Percentiles rank a stretch among this genome's conserved stretches.
Conservation (phyloP, 1,284 basidiomycete species). For the Sutorius eximius region DNA sequence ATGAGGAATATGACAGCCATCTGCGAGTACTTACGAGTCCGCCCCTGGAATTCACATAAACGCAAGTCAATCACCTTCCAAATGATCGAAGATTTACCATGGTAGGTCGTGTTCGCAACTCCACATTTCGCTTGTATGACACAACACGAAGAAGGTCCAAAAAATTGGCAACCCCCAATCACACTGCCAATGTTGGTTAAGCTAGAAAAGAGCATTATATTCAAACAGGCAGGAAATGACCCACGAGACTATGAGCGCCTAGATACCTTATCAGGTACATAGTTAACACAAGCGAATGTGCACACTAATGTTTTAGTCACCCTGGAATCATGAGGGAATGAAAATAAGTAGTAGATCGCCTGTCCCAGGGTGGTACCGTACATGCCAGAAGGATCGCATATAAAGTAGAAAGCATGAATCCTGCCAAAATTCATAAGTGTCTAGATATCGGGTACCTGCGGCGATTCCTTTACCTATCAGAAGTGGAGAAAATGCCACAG, state of each 20-base stretch:
- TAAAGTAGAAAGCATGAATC: not conserved
- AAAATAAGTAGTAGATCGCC: not conserved
- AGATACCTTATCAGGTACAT: not conserved
- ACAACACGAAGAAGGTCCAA: not conserved
- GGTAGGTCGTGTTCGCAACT: not conserved
- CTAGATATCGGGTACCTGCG: not conserved
- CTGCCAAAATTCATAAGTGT: not conserved
- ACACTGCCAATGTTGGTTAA: not conserved
- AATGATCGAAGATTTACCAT: not conserved
- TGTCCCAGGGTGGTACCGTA: not conserved
- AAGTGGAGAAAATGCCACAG: not conserved
- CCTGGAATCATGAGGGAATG: not conserved
- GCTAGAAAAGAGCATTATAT: not conserved
- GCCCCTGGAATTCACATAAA: not conserved
- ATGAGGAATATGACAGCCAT: not conserved
- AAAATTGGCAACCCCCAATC: not conserved
- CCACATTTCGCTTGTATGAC: not conserved
- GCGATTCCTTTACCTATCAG: not conserved
- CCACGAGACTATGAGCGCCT: not conserved
- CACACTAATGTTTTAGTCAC: not conserved
- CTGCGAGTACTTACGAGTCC: not conserved
- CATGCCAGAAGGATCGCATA: not conserved
- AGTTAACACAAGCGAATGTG: not conserved
- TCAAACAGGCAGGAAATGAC: not conserved
- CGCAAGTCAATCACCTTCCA: not conserved